Base-by-base conservation (phyloP, 192 early-diverging fungal genomes). In the Cetraspora pellucida region DNA sequence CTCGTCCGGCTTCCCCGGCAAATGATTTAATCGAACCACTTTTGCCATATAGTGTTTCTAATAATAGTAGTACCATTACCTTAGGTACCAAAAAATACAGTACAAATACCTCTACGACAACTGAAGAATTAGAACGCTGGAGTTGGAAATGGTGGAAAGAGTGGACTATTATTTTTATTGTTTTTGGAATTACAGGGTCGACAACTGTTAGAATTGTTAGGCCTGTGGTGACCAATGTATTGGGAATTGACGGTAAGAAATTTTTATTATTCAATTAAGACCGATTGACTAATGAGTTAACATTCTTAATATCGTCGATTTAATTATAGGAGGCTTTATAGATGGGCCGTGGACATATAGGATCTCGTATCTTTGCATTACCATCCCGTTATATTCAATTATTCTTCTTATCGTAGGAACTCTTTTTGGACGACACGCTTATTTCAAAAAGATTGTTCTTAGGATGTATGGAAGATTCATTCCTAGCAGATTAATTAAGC, bases 291-390 rank as follows among this genome's bases (percentile, higher is more conserved):
- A 13, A 2, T 21, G 45, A 14, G 45, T 60, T n/a, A 60, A 59
- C 27, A 10, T 11, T 21, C 3, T 43, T 14, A 11, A 19, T 52
- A 9, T 17, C 13, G 16, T 28, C 27, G 14, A 28, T 64, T 30
- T 30, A 17, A n/a, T 23, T 49, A 63, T n/a, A 76, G 74, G 74
- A 27, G 21, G 28, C 16, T 76, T 66, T 4, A 46, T 55, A 37
- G 83, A 84, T 23, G 83, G 83, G n/a, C 83, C 83, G 7, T 84
- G 83, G 83, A 78, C 80, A 30, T 84, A 78, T 70, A 71, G 83
- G 23, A 52, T 84, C 57, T 65, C 79, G 0, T 84, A 84, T 58
- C 79, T 84, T 14, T 58, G 78, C 74, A 81, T 79, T 63, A 84
- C 83, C 0, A 52, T 84, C 3, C 83, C 83, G 1, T 80, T 84